These are phyloP conservation scores for Mariannaea elegans DNA, from an alignment of 2,329 filamentous ascomycete genomes.

Conservation along the genomic window DNA sequence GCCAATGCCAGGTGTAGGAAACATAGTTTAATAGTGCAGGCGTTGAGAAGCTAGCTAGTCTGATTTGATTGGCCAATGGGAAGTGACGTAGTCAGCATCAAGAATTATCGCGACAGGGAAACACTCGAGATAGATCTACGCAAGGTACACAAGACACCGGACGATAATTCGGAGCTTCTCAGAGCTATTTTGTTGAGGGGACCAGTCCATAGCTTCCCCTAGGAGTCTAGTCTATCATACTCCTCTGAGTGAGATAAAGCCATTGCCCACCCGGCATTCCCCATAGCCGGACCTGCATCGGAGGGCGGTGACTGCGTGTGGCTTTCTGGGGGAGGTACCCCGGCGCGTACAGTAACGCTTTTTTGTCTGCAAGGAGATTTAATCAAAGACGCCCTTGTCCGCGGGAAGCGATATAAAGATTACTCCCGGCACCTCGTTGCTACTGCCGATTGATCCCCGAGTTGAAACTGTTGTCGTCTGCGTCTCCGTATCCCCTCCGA, in stretches of 20 bases:
- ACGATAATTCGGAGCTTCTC: constrained; percentile 2
- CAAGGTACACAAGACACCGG: constrained; percentile 3
- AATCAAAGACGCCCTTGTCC: constrained; percentile 3
- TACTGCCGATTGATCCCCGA: background rate
- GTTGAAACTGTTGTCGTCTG: background rate
- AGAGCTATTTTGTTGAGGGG: constrained; percentile 14
- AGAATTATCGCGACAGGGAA: constrained; percentile 25
- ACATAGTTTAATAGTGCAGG: background rate
- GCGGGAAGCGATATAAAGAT: constrained; percentile 25
- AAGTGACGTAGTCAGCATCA: constrained; percentile 16
- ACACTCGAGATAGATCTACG: constrained; percentile 3
- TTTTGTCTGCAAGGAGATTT: background rate
- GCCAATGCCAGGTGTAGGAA: background rate
- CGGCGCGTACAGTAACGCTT: background rate
- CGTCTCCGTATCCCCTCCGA: background rate
- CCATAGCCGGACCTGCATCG: constrained; percentile 17
- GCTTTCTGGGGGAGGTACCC: background rate
- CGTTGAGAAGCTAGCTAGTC: background rate
- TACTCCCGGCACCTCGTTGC: background rate
- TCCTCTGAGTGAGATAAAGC: background rate
- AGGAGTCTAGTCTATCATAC: background rate
- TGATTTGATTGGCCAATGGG: constrained; percentile 30
- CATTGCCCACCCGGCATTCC: constrained; percentile 5
- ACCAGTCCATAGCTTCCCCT: background rate
- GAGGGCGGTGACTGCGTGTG: constrained; percentile 17